Base-by-base conservation (phyloP, 257 asterid species). In the Solanum gandarillasii region DNA sequence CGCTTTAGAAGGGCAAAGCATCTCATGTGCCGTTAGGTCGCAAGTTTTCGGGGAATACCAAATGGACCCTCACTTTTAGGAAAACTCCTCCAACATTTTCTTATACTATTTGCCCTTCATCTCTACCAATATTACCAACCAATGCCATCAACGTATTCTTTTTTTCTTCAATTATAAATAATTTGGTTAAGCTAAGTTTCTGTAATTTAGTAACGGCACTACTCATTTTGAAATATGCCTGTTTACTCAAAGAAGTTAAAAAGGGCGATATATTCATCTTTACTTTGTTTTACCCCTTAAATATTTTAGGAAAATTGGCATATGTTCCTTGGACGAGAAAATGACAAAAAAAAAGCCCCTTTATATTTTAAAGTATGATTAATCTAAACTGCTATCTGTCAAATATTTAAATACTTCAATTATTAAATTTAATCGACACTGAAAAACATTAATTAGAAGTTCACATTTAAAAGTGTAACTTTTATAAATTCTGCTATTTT, bases 21-120 rank as follows among this genome's bases (percentile, higher is more conserved):
- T 81, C 83, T 85, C 90, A 87, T 81, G 92, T 90, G 89, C 91
- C 23, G 87, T 35, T 43, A 85, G 90, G 89, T 88, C 72, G 83
- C 88, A 81, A 74, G 89, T 27, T 29, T 27, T 87, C 62, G 62
- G 86, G 88, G 91, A 41, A 65, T 55, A 46, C 87, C 70, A 32
- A 65, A n/a, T 10, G 46, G 43, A 73, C 89, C 10, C 35, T 9
- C 13, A 5, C 20, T 13, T 67, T 36, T n/a, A 2, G 13, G 25
- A 76, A 14, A 39, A 35, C 34, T 34, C 8, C 62, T 52, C 62
- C 6, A 43, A 2, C 34, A 70, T 71, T 70, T 9, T 27, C 48
- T 23, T 39, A 5, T 72, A 7, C 14, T 29, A 10, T 52, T n/a
- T 35, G 52, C 52, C 87, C 87, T 83, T 55, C 18, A 5, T 29